Conservation (phyloP, 441 rosid species). For the Brassica hybrid region DNA sequence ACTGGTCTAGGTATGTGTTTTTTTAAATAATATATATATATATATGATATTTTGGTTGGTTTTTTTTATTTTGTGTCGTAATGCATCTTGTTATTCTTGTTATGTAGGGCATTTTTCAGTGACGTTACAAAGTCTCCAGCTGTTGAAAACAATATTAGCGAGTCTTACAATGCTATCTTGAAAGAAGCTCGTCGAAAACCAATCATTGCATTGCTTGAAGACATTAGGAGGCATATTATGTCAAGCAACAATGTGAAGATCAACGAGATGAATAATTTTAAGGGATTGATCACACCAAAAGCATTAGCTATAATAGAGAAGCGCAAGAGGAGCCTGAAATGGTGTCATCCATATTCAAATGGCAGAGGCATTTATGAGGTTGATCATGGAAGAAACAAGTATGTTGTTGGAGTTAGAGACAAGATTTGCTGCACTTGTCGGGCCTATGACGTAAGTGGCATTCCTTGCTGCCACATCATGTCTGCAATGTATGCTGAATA, state of each 20-base stretch:
- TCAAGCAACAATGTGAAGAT: no score
- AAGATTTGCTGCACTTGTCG: not conserved
- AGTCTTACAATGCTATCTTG: no score
- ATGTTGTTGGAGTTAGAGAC: not conserved
- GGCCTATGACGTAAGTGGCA: not conserved
- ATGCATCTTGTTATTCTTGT: no score
- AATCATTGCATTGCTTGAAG: not conserved
- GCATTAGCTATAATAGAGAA: not conserved
- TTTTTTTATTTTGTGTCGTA: no score
- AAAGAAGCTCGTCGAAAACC: not conserved
- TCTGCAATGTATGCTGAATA: not conserved
- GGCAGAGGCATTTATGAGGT: not conserved
- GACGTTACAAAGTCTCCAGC: no score
- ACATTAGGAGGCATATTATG: no score
- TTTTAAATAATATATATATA: no score
- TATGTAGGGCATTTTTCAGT: no score
- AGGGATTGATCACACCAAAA: not conserved
- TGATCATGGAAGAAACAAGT: not conserved
- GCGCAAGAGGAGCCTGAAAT: not conserved
- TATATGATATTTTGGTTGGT: no score
- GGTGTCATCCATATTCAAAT: not conserved
- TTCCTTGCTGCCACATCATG: not conserved
- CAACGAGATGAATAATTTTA: no score
- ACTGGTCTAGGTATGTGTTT: no score
- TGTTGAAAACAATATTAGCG: no score